Evolutionary conservation across 768 basidiomycete genomes (phyloP).

Genomic region (Tylopilus plumbeoviolaceoides): DNA sequence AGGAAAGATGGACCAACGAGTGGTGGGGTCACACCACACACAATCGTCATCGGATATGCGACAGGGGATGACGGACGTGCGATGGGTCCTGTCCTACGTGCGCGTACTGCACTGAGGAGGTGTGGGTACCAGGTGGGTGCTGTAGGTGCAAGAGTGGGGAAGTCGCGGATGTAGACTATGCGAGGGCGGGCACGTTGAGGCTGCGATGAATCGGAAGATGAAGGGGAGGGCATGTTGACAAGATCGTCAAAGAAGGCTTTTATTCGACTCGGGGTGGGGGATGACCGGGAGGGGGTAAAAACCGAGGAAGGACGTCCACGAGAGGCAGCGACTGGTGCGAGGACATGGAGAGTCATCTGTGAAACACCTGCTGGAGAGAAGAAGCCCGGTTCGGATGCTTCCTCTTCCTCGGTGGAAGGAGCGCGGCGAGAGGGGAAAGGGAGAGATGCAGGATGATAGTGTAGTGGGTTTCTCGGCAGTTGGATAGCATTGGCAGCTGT

Average conservation of each 20-base stretch:
- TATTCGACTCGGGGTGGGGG: slow-evolving; percentile 49
- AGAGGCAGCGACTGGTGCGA: slow-evolving; percentile 33
- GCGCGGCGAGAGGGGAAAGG: slow-evolving; percentile 27
- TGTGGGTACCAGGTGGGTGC: slow-evolving; percentile 78
- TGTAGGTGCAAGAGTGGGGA: slow-evolving; percentile 66
- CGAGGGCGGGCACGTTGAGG: slow-evolving; percentile 46
- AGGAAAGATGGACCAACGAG: slow-evolving; percentile 46
- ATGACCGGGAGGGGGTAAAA: slow-evolving; percentile 38
- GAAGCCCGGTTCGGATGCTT: slow-evolving; percentile 47
- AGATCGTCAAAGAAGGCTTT: slow-evolving; percentile 76
- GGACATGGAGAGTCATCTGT: slow-evolving; percentile 46
- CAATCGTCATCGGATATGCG: slow-evolving; percentile 69
- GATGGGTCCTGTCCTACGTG: slow-evolving; percentile 64
- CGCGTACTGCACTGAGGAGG: slow-evolving; percentile 72
- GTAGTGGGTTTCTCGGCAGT: slow-evolving; percentile 72
- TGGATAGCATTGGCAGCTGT: slow-evolving; percentile 67
- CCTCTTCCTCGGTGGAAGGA: slow-evolving; percentile 36
- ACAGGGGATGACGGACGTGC: slow-evolving; percentile 58
- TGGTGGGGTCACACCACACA: slow-evolving; percentile 84
- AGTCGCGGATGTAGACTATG: slow-evolving; percentile 82
- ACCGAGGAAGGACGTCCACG: slow-evolving; percentile 33
- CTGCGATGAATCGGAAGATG: slow-evolving; percentile 25
- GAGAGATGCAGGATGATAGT: slow-evolving; percentile 42
- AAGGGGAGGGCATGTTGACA: slow-evolving; percentile 52
- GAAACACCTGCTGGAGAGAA: slow-evolving; percentile 33